Evolutionary conservation across 2,329 filamentous ascomycete genomes (phyloP).

Genomic region (Nothophaeocryptopus gaeumannii): DNA sequence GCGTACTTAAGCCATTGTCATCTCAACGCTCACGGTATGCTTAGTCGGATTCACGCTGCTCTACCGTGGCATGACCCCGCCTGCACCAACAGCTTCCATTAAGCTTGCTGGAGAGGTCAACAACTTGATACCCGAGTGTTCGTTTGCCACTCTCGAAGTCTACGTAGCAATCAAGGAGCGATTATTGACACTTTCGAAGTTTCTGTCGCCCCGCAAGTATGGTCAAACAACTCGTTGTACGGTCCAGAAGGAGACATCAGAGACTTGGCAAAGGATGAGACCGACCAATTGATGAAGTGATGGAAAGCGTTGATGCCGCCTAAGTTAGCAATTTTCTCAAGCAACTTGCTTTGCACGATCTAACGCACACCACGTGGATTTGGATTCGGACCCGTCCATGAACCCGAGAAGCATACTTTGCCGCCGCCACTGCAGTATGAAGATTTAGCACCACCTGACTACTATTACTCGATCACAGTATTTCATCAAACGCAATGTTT

Average conservation of each 20-base stretch:
- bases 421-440: constrained; percentile 8
- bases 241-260: constrained; percentile 2
- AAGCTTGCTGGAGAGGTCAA: constrained; percentile 15
- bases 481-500: constrained; percentile 14
- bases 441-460: constrained; percentile 5
- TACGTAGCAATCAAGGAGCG: not conserved
- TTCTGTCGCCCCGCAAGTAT: constrained; percentile 1
- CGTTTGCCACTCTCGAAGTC: not conserved
- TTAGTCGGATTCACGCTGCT: not conserved
- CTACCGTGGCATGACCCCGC: not conserved
- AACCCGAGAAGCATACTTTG: constrained; percentile 7
- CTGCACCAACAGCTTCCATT: not conserved
- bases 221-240: constrained; percentile 8
- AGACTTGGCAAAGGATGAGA: constrained; percentile 2
- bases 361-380: not conserved
- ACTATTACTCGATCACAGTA: constrained; percentile 10
- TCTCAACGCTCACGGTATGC: not conserved
- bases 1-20: not conserved
- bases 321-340: not conserved
- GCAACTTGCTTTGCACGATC: not conserved
- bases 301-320: constrained; percentile 7
- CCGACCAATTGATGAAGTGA: constrained; percentile 4
- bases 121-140: constrained; percentile 8
- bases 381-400: constrained; percentile 8
- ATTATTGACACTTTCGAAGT: constrained; percentile 1